Conservation (phyloP, 2,329 filamentous ascomycete genomes). For the Fusarium sororula region DNA sequence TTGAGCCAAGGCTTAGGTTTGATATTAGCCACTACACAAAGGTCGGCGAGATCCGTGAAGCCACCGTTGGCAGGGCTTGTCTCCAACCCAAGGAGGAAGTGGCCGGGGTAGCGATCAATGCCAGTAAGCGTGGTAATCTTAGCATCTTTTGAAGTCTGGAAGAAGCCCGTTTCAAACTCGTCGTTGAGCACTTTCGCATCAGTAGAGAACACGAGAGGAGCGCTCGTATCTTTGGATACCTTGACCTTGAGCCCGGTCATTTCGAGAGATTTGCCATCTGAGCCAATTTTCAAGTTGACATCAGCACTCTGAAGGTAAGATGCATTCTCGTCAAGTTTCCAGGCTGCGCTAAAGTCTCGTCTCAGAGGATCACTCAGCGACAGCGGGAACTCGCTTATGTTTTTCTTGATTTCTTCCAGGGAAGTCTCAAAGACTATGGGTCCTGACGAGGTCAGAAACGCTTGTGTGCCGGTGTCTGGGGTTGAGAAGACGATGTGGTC, state of each 20-base stretch:
- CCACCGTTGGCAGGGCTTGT: background rate
- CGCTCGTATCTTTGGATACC: background rate
- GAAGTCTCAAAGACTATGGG: background rate
- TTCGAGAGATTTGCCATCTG: background rate
- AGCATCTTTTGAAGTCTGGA: accelerated
- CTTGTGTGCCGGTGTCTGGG: background rate
- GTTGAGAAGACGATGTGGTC: background rate
- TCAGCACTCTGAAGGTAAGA: background rate
- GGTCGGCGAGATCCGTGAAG: accelerated
- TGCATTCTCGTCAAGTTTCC: background rate
- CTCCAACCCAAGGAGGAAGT: accelerated
- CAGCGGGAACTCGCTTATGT: accelerated
- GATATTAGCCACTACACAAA: background rate
- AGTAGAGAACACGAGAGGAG: background rate
- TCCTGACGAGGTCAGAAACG: background rate
- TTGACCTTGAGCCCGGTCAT: accelerated
- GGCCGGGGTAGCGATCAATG: background rate
- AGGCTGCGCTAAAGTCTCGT: background rate
- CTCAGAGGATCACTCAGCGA: background rate
- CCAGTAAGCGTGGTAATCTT: background rate
- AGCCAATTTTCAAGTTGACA: background rate
- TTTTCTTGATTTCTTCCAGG: background rate
- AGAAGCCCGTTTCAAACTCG: accelerated
- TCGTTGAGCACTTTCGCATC: background rate
- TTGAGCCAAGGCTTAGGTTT: background rate